Base-by-base conservation (phyloP, 257 asterid species). In the Nicotiana knightiana region DNA sequence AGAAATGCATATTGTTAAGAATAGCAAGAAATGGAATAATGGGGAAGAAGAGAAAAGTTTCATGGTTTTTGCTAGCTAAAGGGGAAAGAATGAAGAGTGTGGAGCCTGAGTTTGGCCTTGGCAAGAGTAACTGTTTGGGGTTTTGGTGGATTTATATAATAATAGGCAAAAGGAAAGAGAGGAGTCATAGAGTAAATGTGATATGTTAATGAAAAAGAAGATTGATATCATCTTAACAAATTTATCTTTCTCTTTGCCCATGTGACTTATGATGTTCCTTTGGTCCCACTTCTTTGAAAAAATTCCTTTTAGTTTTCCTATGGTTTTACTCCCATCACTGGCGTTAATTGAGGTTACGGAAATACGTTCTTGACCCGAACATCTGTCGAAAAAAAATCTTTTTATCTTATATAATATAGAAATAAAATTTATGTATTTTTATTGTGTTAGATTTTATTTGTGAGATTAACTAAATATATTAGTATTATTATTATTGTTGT, bases 201-300 rank as follows among this genome's bases (percentile, higher is more conserved):
- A 88, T 54, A 32, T 1, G 85, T 32, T 2, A 87, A 83, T 66
- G 37, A 70, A 70, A 21, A 12, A 39, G 86, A 71, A 84, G 62
- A 26, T 58, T 84, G 77, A 75, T 35, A 37, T 81, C 51, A 85
- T 77, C 51, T 51, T 21, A 55, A 66, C 79, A n/a, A 21, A 71
- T 26, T 28, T 46, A 83, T 76, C 26, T 21, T 79, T 21, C 37
- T 16, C 13, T 67, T 82, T 61, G 83, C 84, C 59, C 90, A 87
- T 83, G 90, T 90, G 90, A 85, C 81, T 71, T 78, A 46, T 66
- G 84, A 79, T 80, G 82, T 84, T 88, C 81, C 78, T 86, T 87
- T 82, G 88, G 86, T 71, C 85, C 86, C 85, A 67, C 78, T 35
- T 33, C 48, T 12, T 11, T 17, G 28, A 11, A 58, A 30, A 48